phyloP scores from a whole-genome alignment of 2,329 filamentous ascomycete species.

The Aureobasidium pullulans region DNA sequence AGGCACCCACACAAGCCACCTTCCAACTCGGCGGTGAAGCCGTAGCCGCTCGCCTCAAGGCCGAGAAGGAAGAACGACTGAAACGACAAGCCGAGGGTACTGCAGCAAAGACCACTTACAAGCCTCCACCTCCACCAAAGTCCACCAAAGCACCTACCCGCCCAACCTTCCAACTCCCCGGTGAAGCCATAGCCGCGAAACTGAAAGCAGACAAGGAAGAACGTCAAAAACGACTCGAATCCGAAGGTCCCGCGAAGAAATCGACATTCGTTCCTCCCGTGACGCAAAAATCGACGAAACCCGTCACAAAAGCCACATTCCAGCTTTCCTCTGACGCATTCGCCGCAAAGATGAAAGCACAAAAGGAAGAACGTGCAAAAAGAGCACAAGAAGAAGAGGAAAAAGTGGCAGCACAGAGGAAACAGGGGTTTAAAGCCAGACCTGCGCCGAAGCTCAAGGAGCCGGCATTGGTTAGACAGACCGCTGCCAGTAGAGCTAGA shows the following conservation, averaged over 20 bases:
- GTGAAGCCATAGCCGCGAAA: slow-evolving; percentile 46
- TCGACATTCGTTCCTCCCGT: slow-evolving; percentile 30
- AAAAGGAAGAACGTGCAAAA: slow-evolving; percentile 31
- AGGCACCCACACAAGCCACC: slow-evolving; percentile 41
- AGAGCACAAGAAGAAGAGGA: slow-evolving; percentile 23
- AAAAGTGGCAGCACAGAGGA: slow-evolving; percentile 22
- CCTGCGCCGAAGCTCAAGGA: slow-evolving; percentile 29
- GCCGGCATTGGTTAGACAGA: slow-evolving; percentile 34
- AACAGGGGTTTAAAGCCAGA: slow-evolving; percentile 39
- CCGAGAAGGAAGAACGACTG: slow-evolving; percentile 41
- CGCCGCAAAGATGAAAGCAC: slow-evolving; percentile 45
- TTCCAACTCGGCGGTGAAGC: slow-evolving; percentile 49
- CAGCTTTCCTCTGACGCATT: slow-evolving; percentile 46
- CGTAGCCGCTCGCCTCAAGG: slow-evolving; percentile 46
- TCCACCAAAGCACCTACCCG: slow-evolving; percentile 10
- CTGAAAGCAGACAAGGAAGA: slow-evolving; percentile 45
- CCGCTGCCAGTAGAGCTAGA: slow-evolving; percentile 35
- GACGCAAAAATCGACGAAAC: slow-evolving; percentile 42
- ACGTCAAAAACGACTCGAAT: slow-evolving; percentile 34
- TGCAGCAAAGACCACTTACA: background rate
- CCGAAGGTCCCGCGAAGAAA: background rate
- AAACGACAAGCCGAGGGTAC: slow-evolving; percentile 33
- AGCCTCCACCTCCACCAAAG: slow-evolving; percentile 14
- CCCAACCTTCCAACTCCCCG: slow-evolving; percentile 43
- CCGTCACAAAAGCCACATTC: slow-evolving; percentile 44